A percentile compares a stretch with the other conserved stretches of the same genome.
These are phyloP conservation scores for Sphenostylis stenocarpa DNA, from an alignment of 306 rosid genomes.

Conservation along the genomic window DNA sequence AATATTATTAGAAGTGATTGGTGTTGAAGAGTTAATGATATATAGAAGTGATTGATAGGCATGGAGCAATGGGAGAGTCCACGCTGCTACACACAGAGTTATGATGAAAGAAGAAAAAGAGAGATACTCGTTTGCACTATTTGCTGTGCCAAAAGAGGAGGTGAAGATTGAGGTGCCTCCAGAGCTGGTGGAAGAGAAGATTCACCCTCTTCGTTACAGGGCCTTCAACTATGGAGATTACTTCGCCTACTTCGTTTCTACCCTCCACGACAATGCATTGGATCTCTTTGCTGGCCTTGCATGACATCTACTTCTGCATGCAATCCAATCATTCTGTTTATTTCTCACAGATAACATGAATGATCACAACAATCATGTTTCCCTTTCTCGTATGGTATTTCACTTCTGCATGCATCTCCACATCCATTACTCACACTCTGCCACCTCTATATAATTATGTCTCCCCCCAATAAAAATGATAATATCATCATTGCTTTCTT, in stretches of 20 bases:
- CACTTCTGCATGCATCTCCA: no score
- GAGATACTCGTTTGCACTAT: constrained; percentile 45
- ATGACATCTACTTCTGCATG: no score
- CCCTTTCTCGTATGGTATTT: no score
- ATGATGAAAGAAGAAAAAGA: constrained; percentile 46
- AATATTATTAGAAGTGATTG: no score
- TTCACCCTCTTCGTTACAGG: constrained; percentile 50
- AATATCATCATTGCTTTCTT: no score
- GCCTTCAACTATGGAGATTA: constrained; percentile 49
- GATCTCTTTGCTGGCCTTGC: constrained; percentile 41
- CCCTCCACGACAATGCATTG: constrained; percentile 43
- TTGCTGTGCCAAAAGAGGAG: constrained; percentile 47
- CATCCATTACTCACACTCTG: no score
- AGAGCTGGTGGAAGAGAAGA: constrained; percentile 49
- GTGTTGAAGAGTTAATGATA: neutral
- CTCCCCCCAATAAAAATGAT: no score
- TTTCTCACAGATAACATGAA: no score
- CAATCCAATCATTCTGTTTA: no score
- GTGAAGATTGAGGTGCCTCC: constrained; percentile 45
- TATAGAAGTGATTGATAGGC: constrained; percentile 47
- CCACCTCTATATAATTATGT: no score
- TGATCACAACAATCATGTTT: no score
- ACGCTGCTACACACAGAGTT: constrained; percentile 55
- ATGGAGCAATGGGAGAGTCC: constrained; percentile 68
- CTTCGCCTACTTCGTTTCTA: constrained; percentile 35